Base-by-base conservation (phyloP, 2,329 filamentous ascomycete species). In the Fusarium domesticum region DNA sequence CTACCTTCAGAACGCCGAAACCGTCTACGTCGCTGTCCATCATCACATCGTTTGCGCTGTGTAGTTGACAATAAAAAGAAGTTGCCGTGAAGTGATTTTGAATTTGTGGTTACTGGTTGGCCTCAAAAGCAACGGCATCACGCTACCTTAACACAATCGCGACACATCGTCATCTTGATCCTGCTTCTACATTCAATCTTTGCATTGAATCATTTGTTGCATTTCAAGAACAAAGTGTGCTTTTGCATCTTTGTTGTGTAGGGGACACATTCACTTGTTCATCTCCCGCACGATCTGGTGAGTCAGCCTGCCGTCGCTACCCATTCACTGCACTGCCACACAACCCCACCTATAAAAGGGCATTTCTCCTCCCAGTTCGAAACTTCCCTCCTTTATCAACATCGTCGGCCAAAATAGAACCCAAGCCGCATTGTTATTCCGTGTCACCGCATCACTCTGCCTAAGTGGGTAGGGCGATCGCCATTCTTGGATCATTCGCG, bases 181-280 rank as follows among this genome's bases (percentile, higher is more conserved):
- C 36, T 38, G 30, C 48, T 50, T 55, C 50, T 51, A 54, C 54
- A 50, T 50, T 48, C 55, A 46, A 48, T 53, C 34, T 42, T 35
- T 30, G n/a, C 42, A 44, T 53, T 54, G 23, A 28, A 28, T 28
- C 23, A 28, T 12, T n/a, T 48, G 43, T 39, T 43, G 53, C 55
- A 38, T 51, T 53, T 44, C 46, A 52, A 58, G 43, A 54, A 48
- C 35, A 47, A 37, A 37, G 30, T 45, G 43, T 35, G 37, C 43
- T 50, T 17, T 61, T 64, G 64, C 70, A 69, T 62, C 61, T 63
- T 62, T 59, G 54, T 65, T n/a, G 23, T 71, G 70, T 73, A 75
- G 89, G 89, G 87, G 90, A 95, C 86, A 90, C 90, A 95, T 96
- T 96, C 71, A 85, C 69, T 96, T 95, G 90, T 95, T 89, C 76